Evolutionary conservation across 2,329 filamentous ascomycete species (phyloP), one percentile per base, ranked within the genome.

Genomic region (Colletotrichum siamense): DNA sequence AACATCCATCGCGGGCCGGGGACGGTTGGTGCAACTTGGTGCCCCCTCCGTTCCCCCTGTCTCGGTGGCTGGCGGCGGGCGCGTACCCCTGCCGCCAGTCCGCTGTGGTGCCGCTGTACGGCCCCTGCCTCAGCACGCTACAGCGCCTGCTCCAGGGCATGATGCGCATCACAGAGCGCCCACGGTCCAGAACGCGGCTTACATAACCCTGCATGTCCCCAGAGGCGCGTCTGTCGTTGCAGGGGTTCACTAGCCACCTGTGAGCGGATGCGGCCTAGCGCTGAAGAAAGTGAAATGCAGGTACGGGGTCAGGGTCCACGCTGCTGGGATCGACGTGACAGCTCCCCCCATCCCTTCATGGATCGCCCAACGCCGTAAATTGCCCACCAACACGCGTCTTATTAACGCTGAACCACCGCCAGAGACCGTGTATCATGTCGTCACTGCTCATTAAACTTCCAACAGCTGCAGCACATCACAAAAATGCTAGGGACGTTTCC

Each of bases 221-320:
- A 76, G 70, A 76, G 73, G 73, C 73, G 73, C 73, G 73, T 76
- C 72, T 36, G 36, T 68, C n/a, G 26, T 49, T 39, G 34, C 73
- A 76, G 59, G 73, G 73, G 44, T 69, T 28, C 59, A 55, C 73
- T 69, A 26, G 70, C 70, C 63, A 65, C 65, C 71, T 44, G 18
- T 32, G 30, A 52, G 67, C 71, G 61, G 57, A 77, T 74, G 59
- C 61, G 75, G 71, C 44, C 66, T 77, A 77, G 75, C 61, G 71
- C 52, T 77, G 72, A 75, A 70, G 71, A 77, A 71, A 66, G 44
- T 61, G 61, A 75, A 67, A 77, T 77, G 75, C 75, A 75, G 65
- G 61, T 71, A 75, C 59, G 44, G 65, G 49, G 52, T 69, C 49
- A 75, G 69, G 69, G 73, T 76, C 75, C 71, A 75, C 71, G 61